Percentiles rank a stretch among this genome's conserved stretches.
These are phyloP conservation scores for Theileria annulata DNA, from an alignment of 169 alveolate genomes.

Conservation along the genomic window DNA sequence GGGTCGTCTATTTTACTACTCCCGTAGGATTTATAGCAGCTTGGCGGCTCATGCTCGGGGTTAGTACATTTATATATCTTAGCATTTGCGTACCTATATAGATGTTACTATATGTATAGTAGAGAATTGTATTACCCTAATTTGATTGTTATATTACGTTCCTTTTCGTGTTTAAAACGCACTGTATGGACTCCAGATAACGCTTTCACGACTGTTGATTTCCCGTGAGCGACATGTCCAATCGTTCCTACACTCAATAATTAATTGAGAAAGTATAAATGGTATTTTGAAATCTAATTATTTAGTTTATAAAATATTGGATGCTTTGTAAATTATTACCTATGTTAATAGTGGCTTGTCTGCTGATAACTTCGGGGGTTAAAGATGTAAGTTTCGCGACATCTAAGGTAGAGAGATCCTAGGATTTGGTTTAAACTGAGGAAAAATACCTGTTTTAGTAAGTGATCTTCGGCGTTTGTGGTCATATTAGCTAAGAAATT, in stretches of 20 bases:
- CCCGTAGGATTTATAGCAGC: conserved; percentile 92
- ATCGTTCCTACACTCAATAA: conserved; percentile 89
- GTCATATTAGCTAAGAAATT: not conserved
- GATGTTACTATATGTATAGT: not conserved
- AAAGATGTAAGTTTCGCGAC: conserved; percentile 92
- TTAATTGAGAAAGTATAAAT: not conserved
- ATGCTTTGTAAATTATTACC: conserved; percentile 76
- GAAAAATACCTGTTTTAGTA: conserved; percentile 16
- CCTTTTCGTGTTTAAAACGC: conserved; percentile 92
- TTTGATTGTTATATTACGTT: conserved; percentile 96
- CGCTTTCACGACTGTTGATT: conserved; percentile 97
- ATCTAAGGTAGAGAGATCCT: conserved; percentile 83
- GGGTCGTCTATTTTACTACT: conserved; percentile 90
- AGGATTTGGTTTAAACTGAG: conserved; percentile 43
- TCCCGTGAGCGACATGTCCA: conserved; percentile 99
- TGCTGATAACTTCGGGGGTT: conserved; percentile 97
- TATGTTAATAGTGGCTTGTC: conserved; percentile 97
- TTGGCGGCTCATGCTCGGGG: conserved; percentile 96
- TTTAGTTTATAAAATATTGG: conserved; percentile 78
- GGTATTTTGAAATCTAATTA: not conserved
- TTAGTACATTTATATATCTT: conserved; percentile 95
- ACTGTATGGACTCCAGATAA: conserved; percentile 97
- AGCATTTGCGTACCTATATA: conserved; percentile 94
- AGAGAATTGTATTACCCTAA: conserved; percentile 80
- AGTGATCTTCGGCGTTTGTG: not conserved